A percentile compares a stretch with the other conserved stretches of the same genome.
Evolutionary conservation across 2,329 filamentous ascomycete genomes (phyloP).

Genomic region (Raffaelea ambrosiae): DNA sequence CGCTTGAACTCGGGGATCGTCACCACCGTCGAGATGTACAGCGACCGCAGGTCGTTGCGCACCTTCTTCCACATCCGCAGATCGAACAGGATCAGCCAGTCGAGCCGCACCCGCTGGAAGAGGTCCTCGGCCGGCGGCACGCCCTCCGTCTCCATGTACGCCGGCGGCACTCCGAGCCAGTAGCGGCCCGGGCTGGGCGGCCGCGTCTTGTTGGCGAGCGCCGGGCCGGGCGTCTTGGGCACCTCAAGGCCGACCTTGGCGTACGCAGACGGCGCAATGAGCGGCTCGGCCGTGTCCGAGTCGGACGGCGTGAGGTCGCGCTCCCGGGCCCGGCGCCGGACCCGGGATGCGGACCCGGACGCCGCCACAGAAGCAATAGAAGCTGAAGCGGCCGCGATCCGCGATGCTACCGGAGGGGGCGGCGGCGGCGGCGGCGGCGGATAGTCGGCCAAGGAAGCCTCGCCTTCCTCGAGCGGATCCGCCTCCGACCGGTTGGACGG

Average conservation of each 20-base stretch:
- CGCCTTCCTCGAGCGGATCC: conserved; percentile 30
- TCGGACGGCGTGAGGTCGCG: conserved; percentile 62
- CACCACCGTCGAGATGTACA: conserved; percentile 95
- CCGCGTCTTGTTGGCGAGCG: conserved; percentile 28
- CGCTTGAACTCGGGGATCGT: conserved; percentile 95
- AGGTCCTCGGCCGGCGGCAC: conserved; percentile 75
- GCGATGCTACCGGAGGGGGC: neutral
- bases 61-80: conserved; percentile 94
- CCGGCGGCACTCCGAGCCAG: conserved; percentile 75
- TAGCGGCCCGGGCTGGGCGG: conserved; percentile 65
- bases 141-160: conserved; percentile 54
- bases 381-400: neutral
- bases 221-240: conserved; percentile 68
- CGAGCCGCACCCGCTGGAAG: conserved; percentile 78
- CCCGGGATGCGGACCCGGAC: neutral
- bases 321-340: conserved; percentile 28
- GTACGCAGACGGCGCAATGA: conserved; percentile 53
- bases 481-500: no score
- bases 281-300: conserved; percentile 61
- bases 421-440: neutral
- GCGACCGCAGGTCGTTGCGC: conserved; percentile 77
- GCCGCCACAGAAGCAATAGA: neutral
- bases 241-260: conserved; percentile 62
- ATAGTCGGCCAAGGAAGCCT: conserved; percentile 32
- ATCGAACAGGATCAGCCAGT: conserved; percentile 93